Evolutionary conservation across 768 basidiomycete species (phyloP), one percentile per base, ranked within the genome.

Genomic region (Boletus tylopilopsis): DNA sequence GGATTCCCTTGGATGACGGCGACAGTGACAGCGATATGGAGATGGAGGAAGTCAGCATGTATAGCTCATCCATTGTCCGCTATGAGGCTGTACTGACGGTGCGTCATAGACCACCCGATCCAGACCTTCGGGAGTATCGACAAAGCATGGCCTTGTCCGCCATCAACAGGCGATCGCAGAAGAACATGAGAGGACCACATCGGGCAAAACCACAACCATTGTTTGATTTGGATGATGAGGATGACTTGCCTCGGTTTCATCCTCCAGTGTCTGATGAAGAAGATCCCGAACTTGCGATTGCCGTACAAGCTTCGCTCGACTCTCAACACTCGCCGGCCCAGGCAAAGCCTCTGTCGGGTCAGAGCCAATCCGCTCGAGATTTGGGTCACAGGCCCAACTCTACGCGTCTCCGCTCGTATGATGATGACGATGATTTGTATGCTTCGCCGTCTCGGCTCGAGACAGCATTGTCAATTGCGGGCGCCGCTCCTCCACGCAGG

Each of bases 21-120:
- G 75, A 70, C 12, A 75, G 71, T 55, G 80, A 81, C 9, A 77
- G 72, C 51, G 80, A 81, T 46, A 73, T 68, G 58, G 90, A 85
- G 50, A 94, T 90, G 89, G 92, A 93, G 62, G 86, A 91, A 64
- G 81, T 90, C 21, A 58, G 66, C 45, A 82, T 89, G 90, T 87
- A 69, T 49, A 83, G 56, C 42, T 23, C 18, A 25, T 29, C 18
- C 11, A 9, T 3, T n/a, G 21, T 45, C 23, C 33, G 19, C 23
- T 21, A 19, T 32, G 33, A 47, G 16, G 40, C n/a, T 33, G 22
- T 43, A 50, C 43, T 63, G 49, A 61, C 37, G 43, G 42, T 11
- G 27, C 56, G 52, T 45, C 42, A 10, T 45, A 67, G 64, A 57
- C 73, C 77, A 40, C 66, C 71, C 21, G 87, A 90, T 63, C 68